Evolutionary conservation across 768 basidiomycete genomes (phyloP), one percentile per base, ranked within the genome.

Genomic region (Leccinum disarticulatum): DNA sequence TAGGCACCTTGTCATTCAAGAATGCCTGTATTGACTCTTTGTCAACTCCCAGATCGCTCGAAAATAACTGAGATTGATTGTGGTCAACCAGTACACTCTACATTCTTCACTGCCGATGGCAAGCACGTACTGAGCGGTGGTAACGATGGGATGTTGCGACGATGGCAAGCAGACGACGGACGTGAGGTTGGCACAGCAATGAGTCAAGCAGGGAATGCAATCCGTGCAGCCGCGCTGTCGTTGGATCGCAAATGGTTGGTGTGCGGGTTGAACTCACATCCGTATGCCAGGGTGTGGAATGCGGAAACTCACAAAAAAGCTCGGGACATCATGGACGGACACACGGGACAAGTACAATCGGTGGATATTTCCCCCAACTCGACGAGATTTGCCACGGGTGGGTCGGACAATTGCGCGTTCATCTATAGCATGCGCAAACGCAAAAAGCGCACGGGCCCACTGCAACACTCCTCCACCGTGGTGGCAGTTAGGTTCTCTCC

Each of bases 41-140:
- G 17, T 4, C 25, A 1, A 35, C 30, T 13, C 17, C 31, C 7
- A 62, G 61, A 57, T 5, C 4, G 3, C 4, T 33, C 13, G 4
- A 33, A 17, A 25, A 11, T 3, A 1, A 43, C 30, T 25, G 31
- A 57, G 14, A 57, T 31, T 2, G 2, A 28, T 1, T 5, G 7
- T 15, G 17, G 22, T 33, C 49, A 6, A 3, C 6, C 49, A 31
- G 17, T 60, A 38, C 17, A 10, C 3, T 47, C 50, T 2, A 25
- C 57, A 22, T 47, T 27, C 25, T 57, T 60, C n/a, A 11, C 41
- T 33, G 19, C 35, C 19, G 49, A 52, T 14, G 55, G 55, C 13
- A 38, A 47, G 11, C 55, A 60, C 3, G 27, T 57, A 15, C n/a
- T 52, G 41, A 57, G 55, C 25, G 43, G 55, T 4, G 55, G 59